phyloP scores from a whole-genome alignment of 2,329 filamentous ascomycete species.

The Trichophyton rubrum region DNA sequence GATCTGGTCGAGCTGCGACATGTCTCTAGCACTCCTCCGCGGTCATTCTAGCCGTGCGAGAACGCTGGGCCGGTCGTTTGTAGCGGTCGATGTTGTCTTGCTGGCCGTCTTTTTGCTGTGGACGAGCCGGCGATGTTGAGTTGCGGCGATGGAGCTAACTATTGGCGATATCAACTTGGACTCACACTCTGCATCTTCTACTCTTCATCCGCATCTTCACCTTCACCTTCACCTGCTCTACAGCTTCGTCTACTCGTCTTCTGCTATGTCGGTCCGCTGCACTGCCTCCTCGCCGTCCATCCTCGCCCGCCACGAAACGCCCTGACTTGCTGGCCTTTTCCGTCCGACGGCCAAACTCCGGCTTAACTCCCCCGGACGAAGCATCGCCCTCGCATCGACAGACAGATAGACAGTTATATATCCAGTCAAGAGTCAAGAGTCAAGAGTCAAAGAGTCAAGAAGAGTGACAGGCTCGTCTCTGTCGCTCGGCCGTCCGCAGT shows the following conservation, averaged over 20 bases:
- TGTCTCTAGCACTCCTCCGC: slow-evolving; percentile 15
- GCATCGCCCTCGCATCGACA: not conserved
- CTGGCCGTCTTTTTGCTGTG: no score
- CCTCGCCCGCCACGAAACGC: not conserved
- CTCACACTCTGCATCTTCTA: no score
- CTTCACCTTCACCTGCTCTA: not conserved
- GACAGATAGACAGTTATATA: no score
- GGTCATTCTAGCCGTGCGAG: no score
- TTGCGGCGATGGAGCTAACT: not conserved
- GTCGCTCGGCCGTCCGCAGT: slow-evolving; percentile 14
- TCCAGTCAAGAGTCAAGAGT: not conserved
- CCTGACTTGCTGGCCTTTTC: not conserved
- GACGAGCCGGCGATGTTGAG: not conserved
- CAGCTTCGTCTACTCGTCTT: not conserved
- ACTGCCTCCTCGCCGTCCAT: no score
- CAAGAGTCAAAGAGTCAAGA: not conserved
- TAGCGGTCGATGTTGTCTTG: no score
- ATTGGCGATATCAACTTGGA: not conserved
- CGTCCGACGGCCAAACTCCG: slow-evolving; percentile 7
- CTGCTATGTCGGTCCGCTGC: not conserved
- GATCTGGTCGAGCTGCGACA: slow-evolving; percentile 63
- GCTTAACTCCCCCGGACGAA: slow-evolving; percentile 9
- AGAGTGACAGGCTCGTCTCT: slow-evolving; percentile 11
- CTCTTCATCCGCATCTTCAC: not conserved
- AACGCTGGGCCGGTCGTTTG: no score